A percentile compares a stretch with the other conserved stretches of the same genome.
Evolutionary conservation across 1,284 basidiomycete genomes (phyloP).

Genomic region (Ustilago shanxiensis): DNA sequence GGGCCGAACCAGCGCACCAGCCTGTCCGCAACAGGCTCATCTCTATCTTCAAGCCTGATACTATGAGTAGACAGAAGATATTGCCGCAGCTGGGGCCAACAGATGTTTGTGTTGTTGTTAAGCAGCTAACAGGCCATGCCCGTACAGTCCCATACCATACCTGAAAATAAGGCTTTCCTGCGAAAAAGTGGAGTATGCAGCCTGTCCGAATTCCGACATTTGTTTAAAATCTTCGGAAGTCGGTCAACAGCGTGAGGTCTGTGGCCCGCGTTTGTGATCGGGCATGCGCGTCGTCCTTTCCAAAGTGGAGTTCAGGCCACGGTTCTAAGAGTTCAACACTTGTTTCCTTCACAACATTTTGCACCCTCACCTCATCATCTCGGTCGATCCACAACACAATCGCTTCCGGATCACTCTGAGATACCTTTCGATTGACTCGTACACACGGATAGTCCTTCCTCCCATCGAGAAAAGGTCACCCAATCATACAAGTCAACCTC

Average conservation of each 20-base stretch:
- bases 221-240: conserved; percentile 1
- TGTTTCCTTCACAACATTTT: not conserved
- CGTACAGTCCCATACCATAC: not conserved
- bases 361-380: not conserved
- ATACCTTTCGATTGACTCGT: not conserved
- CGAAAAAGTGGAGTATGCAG: conserved; percentile 30
- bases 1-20: not conserved
- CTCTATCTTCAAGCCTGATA: too few relatives aligned
- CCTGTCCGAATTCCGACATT: conserved; percentile 18
- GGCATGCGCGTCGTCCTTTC: conserved; percentile 50
- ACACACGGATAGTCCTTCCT: not conserved
- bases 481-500: not conserved
- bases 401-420: not conserved
- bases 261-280: conserved; percentile 35
- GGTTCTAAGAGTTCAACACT: conserved; percentile 27
- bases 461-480: not conserved
- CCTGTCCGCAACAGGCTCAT: not conserved
- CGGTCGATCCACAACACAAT: not conserved
- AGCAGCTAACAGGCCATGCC: too few relatives aligned
- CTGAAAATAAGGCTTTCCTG: not conserved
- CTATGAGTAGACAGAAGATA: not conserved
- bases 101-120: not conserved
- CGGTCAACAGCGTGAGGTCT: conserved; percentile 5
- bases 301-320: conserved; percentile 30
- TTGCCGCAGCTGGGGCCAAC: not conserved